Evolutionary conservation across 2,329 filamentous ascomycete species (phyloP), one percentile per base, ranked within the genome.

Genomic region (Aspergillus ruber): DNA sequence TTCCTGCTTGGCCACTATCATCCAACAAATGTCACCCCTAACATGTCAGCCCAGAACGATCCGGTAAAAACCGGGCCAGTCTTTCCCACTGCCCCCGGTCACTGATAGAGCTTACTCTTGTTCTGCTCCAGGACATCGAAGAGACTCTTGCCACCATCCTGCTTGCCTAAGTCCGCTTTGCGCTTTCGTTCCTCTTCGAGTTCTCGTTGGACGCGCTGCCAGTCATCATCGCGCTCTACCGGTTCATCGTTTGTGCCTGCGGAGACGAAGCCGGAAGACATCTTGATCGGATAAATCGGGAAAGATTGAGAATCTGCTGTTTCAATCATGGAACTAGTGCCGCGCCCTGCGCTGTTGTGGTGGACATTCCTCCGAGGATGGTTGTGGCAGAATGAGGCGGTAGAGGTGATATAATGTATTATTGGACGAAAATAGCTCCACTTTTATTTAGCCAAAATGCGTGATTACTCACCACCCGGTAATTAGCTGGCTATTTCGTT

Each of bases 61-160:
- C 9, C 25, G 12, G 25, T 4, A 10, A 4, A 42, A 39, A 52
- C 48, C 52, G 40, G n/a, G 25, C 15, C n/a, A 21, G 6, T 21
- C 29, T n/a, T 9, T n/a, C 8, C n/a, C n/a, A 15, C 6, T n/a
- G 6, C 6, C 18, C n/a, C 23, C 10, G 18, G 9, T 20, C 18
- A 13, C 29, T 27, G n/a, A 45, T n/a, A 18, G 18, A 40, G 64
- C 69, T 67, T 62, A 76, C 74, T 73, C 64, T 76, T 76, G 54
- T 76, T 76, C 51, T 68, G 65, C 53, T 76, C 67, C 17, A 76
- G 54, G 35, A 75, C 67, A 40, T 76, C 74, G 48, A 68, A 76
- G 8, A 76, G 63, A 53, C 72, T 75, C 58, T 74, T 76, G 18
- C 74, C 73, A 1, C 62, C 70, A 46, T 73, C 65, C 54, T 85